Evolutionary conservation across 331 rosid genomes (phyloP).

Genomic region (Pyrus hybrid): DNA sequence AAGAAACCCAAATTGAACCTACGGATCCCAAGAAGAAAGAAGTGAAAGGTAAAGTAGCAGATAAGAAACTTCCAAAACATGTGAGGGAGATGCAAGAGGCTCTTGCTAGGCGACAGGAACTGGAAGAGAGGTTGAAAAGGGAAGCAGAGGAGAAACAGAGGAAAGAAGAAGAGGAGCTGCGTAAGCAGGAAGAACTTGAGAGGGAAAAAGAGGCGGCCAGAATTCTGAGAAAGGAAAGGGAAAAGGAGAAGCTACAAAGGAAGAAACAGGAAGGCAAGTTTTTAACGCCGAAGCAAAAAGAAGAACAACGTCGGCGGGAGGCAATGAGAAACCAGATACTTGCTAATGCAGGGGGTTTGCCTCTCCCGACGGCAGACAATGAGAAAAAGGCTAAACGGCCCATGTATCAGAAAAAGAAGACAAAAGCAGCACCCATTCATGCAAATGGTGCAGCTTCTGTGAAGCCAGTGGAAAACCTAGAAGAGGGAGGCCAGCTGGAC

Average conservation of each 20-base stretch:
- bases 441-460: slow-evolving; percentile 45
- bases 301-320: slow-evolving; percentile 73
- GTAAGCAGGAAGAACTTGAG: slow-evolving; percentile 69
- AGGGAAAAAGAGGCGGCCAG: slow-evolving; percentile 79
- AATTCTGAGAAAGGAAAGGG: slow-evolving; percentile 74
- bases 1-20: slow-evolving; percentile 9
- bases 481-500: slow-evolving; percentile 37
- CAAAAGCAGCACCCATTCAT: slow-evolving; percentile 40
- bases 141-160: slow-evolving; percentile 86
- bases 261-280: slow-evolving; percentile 75
- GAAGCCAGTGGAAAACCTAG: slow-evolving; percentile 39
- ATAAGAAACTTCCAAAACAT: slow-evolving; percentile 94
- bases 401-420: slow-evolving; percentile 65
- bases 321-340: slow-evolving; percentile 82
- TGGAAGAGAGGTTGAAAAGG: slow-evolving; percentile 67
- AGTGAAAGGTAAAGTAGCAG: no score
- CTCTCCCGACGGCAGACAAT: slow-evolving; percentile 41
- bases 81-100: slow-evolving; percentile 99
- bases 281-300: slow-evolving; percentile 73
- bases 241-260: slow-evolving; percentile 68
- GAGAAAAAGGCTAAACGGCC: slow-evolving; percentile 67
- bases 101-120: slow-evolving; percentile 76
- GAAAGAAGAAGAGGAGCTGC: slow-evolving; percentile 86
- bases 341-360: slow-evolving; percentile 38
- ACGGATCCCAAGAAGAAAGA: slow-evolving; percentile 29